Evolutionary conservation across 345 rosid genomes (phyloP), one percentile per base, ranked within the genome.

Genomic region (Eutrema japonicum): DNA sequence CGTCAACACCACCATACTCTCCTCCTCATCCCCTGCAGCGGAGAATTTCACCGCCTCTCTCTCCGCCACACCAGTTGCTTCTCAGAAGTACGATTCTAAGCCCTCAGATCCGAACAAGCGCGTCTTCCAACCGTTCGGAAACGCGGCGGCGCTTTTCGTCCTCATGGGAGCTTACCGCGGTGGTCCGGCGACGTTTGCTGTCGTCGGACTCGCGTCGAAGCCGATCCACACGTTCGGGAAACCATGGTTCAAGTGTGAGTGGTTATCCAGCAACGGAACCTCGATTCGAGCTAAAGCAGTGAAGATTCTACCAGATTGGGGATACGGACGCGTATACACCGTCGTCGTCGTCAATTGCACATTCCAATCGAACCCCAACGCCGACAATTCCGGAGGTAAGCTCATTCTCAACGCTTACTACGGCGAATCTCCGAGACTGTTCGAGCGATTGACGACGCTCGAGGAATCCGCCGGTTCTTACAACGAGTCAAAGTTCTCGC

Each of bases 81-180:
- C 63, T 4, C 72, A 59, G 16, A 77, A 79, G 57, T 70, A 73
- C 80, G 78, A 69, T 64, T 56, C 85, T 0, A 55, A 41, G 8
- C 71, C 70, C 22, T 45, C 79, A 27, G 93, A 88, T 74, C 86
- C 87, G 2, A 87, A 85, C 82, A 90, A 88, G 64, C 89, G 95
- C 36, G 50, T 81, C 43, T 90, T 92, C 79, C 78, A 79, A 42
- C 52, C 98, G n/a, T 85, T 84, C 64, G 96, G 95, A 14, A 85
- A 77, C 82, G 95, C 93, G n/a, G 96, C 95, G 11, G 89, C 92
- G 53, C 87, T 86, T 6, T 92, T 92, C 64, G 92, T 92, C 56
- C 82, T 68, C 18, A 92, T 92, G 93, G 96, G 98, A n/a, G 87
- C 90, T 4, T 92, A 92, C 86, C 85, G 95, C 14, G 98, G 96